These are phyloP conservation scores for Colletotrichum siamense DNA, from an alignment of 2,329 filamentous ascomycete genomes.

Conservation along the genomic window DNA sequence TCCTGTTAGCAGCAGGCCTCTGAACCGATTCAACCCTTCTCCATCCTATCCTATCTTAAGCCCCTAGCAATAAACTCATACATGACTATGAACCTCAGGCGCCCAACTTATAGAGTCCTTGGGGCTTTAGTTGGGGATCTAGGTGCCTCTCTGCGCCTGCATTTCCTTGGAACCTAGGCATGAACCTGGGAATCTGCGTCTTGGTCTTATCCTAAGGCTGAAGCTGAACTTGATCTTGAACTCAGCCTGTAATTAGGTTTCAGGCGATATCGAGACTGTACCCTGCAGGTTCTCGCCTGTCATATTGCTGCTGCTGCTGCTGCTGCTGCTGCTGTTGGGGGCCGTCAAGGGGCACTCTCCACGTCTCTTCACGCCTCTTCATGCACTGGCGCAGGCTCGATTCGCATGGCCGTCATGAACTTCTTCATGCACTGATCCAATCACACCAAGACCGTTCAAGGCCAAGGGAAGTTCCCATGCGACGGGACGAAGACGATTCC, in stretches of 20 bases:
- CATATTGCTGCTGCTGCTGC: too few relatives aligned
- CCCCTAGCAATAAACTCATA: not conserved
- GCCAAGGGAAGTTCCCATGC: not conserved
- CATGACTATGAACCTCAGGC: not conserved
- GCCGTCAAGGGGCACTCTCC: not conserved
- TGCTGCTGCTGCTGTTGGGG: not conserved
- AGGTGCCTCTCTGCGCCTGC: not conserved
- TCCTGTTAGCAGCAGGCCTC: not conserved
- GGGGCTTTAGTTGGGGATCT: not conserved
- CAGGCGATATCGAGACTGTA: too few relatives aligned
- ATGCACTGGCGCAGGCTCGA: not conserved
- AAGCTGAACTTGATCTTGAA: not conserved
- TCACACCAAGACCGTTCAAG: not conserved
- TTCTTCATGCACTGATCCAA: not conserved
- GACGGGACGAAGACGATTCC: not conserved
- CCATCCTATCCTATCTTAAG: not conserved
- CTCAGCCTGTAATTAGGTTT: not conserved
- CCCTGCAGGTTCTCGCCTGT: too few relatives aligned
- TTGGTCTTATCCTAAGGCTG: not conserved
- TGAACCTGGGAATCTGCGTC: not conserved
- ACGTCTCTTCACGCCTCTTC: not conserved
- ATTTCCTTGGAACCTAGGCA: not conserved
- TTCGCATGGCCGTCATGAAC: not conserved
- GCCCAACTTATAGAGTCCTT: not conserved
- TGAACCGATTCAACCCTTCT: not conserved